Conservation (phyloP, 768 basidiomycete species). For the Boletus bicolor region DNA sequence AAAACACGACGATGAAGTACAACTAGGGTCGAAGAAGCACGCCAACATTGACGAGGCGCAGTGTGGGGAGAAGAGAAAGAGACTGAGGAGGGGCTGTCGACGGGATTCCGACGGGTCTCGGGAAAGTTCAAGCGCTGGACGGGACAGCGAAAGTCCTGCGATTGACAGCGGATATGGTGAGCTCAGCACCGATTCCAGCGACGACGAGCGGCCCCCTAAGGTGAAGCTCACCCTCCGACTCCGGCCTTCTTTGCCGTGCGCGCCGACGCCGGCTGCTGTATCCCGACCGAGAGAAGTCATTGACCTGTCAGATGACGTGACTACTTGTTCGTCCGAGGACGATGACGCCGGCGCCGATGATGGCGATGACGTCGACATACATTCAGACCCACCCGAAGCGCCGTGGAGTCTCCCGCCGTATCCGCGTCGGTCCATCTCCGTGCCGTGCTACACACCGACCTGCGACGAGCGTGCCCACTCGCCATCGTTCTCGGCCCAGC, state of each 20-base stretch:
- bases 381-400: constrained; percentile 28
- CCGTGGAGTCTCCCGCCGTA: constrained; percentile 54
- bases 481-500: constrained; percentile 26
- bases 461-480: constrained; percentile 34
- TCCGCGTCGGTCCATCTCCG: constrained; percentile 55
- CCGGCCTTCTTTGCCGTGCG: constrained; percentile 36
- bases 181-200: constrained; percentile 23
- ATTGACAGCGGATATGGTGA: constrained; percentile 29
- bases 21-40: constrained; percentile 45
- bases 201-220: constrained; percentile 48
- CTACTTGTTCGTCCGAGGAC: constrained; percentile 38
- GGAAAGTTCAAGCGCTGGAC: constrained; percentile 6
- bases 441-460: constrained; percentile 53
- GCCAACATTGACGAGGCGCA: constrained; percentile 32
- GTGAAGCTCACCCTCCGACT: constrained; percentile 70
- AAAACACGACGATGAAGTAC: constrained; percentile 27
- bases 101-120: constrained; percentile 17
- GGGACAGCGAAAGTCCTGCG: constrained; percentile 22
- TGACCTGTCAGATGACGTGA: constrained; percentile 41
- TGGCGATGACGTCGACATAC: constrained; percentile 21
- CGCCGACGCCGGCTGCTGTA: constrained; percentile 8
- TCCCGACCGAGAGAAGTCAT: constrained; percentile 31
- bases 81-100: constrained; percentile 34
- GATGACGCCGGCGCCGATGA: constrained; percentile 24
- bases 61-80: constrained; percentile 47